Evolutionary conservation across 495 filamentous ascomycete species (phyloP).

Genomic region (Neurospora africana): DNA sequence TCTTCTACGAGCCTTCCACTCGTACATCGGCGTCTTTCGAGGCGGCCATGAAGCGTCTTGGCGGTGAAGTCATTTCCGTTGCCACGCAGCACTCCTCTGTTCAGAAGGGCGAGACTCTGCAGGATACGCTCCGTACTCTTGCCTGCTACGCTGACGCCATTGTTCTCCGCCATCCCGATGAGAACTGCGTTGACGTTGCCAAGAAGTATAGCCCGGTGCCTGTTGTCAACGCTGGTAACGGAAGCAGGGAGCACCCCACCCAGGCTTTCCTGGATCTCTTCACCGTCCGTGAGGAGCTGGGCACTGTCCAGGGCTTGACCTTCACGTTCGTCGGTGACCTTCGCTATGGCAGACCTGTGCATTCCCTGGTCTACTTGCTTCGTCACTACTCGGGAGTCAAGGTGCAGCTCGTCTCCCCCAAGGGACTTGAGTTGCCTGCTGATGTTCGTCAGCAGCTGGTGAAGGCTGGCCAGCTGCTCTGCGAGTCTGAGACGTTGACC

Average conservation of each 20-base stretch:
- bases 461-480: slow-evolving; percentile 60
- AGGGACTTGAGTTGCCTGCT: slow-evolving; percentile 62
- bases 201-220: slow-evolving; percentile 80
- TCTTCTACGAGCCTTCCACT: slow-evolving; percentile 97
- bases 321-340: slow-evolving; percentile 95
- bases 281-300: slow-evolving; percentile 94
- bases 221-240: slow-evolving; percentile 95
- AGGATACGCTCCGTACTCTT: slow-evolving; percentile 88
- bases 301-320: slow-evolving; percentile 83
- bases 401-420: slow-evolving; percentile 81
- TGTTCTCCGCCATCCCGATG: slow-evolving; percentile 82
- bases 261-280: slow-evolving; percentile 98
- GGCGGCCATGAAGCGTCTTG: slow-evolving; percentile 93
- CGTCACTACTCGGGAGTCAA: slow-evolving; percentile 79
- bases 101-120: slow-evolving; percentile 84
- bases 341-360: slow-evolving; percentile 84
- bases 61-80: slow-evolving; percentile 70
- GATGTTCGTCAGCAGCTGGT: slow-evolving; percentile 61
- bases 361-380: slow-evolving; percentile 86
- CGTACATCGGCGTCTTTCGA: slow-evolving; percentile 95
- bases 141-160: slow-evolving; percentile 90
- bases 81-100: slow-evolving; percentile 71
- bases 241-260: slow-evolving; percentile 88
- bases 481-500: slow-evolving; percentile 67
- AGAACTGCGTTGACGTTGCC: slow-evolving; percentile 64